Conservation (phyloP, 2,329 filamentous ascomycete genomes). For the Elsinoe perseae region DNA sequence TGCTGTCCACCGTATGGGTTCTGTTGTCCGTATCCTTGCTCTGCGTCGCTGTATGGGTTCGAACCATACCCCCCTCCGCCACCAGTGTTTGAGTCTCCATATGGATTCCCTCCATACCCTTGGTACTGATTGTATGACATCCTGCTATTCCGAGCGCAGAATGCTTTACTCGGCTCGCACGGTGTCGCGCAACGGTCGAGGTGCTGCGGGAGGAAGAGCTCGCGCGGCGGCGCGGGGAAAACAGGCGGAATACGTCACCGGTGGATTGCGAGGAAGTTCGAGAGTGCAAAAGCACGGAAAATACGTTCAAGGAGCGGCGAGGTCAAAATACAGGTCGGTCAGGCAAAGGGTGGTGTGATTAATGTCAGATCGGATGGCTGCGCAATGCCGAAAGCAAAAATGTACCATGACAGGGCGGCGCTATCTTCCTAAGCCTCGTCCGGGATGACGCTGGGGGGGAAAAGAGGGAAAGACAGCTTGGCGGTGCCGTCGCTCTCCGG, state of each 20-base stretch:
- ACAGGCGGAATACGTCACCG: not conserved
- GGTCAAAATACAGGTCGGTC: not conserved
- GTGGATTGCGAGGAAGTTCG: not conserved
- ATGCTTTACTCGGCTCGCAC: not conserved
- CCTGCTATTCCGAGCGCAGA: not conserved
- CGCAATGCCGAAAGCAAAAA: not conserved
- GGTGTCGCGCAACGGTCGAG: not conserved
- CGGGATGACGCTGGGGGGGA: not conserved
- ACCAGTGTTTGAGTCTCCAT: constrained; percentile 51
- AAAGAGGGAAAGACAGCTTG: not conserved
- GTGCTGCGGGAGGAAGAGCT: not conserved
- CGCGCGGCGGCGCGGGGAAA: not conserved
- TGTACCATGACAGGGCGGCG: not conserved
- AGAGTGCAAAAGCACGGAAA: not conserved
- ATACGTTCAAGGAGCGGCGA: not conserved
- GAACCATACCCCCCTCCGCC: constrained; percentile 35
- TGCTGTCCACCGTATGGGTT: constrained; percentile 4
- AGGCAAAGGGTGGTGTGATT: not conserved
- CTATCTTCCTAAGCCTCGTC: not conserved
- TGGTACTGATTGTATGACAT: constrained; percentile 59
- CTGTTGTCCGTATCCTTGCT: not conserved
- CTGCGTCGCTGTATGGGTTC: constrained; percentile 32
- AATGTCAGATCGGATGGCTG: not conserved
- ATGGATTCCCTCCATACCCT: constrained; percentile 54
- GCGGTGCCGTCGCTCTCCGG: not conserved